A percentile compares a stretch with the other conserved stretches of the same genome.
These are phyloP conservation scores for Trichosporon coremiiforme DNA, from an alignment of 1,284 basidiomycete genomes.

Conservation along the genomic window DNA sequence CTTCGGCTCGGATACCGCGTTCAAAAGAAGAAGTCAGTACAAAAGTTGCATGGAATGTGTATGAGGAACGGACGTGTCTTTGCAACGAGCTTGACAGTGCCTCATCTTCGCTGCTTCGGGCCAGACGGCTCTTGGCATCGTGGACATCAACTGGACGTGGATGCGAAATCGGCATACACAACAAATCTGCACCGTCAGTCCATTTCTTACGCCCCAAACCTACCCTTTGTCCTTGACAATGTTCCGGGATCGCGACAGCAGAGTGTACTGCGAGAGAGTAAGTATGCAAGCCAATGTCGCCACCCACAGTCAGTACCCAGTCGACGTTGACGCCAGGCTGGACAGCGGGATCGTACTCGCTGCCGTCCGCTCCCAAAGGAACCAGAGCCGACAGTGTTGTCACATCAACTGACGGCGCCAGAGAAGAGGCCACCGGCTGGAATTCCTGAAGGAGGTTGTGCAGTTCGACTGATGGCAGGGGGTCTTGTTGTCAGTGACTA, in stretches of 20 bases:
- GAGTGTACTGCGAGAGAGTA: conserved; percentile 42
- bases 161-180: conserved; percentile 14
- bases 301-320: conserved; percentile 55
- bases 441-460: conserved; percentile 56
- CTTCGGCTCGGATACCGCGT: no score
- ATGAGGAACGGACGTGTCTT: background rate
- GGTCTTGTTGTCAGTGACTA: conserved; percentile 39
- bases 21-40: background rate
- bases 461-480: conserved; percentile 50
- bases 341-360: conserved; percentile 33
- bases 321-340: conserved; percentile 41
- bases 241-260: conserved; percentile 51
- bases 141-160: background rate
- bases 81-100: no score
- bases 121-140: no score
- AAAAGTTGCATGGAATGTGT: background rate
- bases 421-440: conserved; percentile 27
- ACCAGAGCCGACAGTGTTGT: conserved; percentile 29
- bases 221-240: conserved; percentile 55
- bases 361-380: conserved; percentile 36
- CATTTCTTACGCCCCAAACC: conserved; percentile 17
- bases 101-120: no score
- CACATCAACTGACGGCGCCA: conserved; percentile 23
- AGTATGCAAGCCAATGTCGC: background rate
- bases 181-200: background rate